Evolutionary conservation across 352 stramenopile species (phyloP), one percentile per base, ranked within the genome.

Genomic region (Phytophthora nicotianae): DNA sequence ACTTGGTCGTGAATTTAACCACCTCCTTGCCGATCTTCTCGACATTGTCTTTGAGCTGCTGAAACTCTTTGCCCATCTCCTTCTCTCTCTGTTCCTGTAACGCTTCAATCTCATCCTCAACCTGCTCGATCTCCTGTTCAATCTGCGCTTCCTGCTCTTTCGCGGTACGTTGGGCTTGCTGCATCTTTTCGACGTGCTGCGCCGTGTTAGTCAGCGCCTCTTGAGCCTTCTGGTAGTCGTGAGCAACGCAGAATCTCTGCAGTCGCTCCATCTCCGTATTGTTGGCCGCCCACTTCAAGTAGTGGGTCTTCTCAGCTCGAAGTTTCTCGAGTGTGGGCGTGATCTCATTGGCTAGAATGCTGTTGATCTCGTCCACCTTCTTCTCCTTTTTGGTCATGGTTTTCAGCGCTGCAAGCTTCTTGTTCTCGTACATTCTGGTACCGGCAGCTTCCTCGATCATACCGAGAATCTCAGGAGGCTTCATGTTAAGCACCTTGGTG

Each of bases 401-500:
- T 82, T 98, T 99, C 50, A 99, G 82, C 26, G 98, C 97, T 27
- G 85, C 88, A 19, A 97, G 83, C 82, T 99, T 99, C 73, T 99
- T 99, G 58, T 97, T 99, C 77, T 99, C 98, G 82, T 99, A 99
- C 98, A 99, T 99, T 57, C 97, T 88, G 48, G 98, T 99, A 20
- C 98, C 98, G 5, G 97, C 97, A 1, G 98, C 97, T 70, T 99
- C 98, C 82, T 99, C 98, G 20, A 99, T 98, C 97, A 99, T 99
- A 40, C 97, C 95, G 14, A 99, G 82, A 72, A 99, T 99, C 82
- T 99, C 98, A 6, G 89, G 83, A 4, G 98, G 97, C 73, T 99
- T 99, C 98, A 99, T 99, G 75, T 99, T 99, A 29, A 99, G 85
- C 35, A 99, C 97, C 75, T 99, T 99, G 40, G 97, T 99, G 67